Evolutionary conservation across 371 early-diverging fungal genomes (phyloP).

Genomic region (Vairimorpha necatrix): DNA sequence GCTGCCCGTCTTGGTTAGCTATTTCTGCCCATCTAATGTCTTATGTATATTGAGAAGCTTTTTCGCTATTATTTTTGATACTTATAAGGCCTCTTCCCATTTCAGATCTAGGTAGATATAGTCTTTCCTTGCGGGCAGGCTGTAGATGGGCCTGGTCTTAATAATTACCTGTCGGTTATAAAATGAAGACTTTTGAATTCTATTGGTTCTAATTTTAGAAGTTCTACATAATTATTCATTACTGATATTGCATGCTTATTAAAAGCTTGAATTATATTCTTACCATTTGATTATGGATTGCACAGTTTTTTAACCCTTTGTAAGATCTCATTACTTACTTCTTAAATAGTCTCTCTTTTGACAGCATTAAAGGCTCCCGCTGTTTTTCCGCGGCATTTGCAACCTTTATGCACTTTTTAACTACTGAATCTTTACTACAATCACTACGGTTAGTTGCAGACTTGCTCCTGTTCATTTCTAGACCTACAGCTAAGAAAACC

Average conservation of each 20-base stretch:
- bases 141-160: slow-evolving; percentile 2
- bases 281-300: background rate
- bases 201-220: background rate
- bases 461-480: background rate
- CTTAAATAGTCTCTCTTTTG: background rate
- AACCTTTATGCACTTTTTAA: background rate
- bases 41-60: slow-evolving; percentile 2
- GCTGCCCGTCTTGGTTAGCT: slow-evolving; percentile 1
- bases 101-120: background rate
- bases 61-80: slow-evolving; percentile 1
- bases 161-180: slow-evolving; percentile 3
- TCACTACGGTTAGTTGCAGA: background rate
- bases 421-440: background rate
- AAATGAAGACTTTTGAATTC: background rate
- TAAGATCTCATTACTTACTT: background rate
- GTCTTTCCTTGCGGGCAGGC: slow-evolving; percentile 3
- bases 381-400: background rate
- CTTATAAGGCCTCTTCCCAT: slow-evolving; percentile 1
- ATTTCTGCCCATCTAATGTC: background rate
- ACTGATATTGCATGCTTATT: background rate
- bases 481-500: background rate
- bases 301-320: background rate
- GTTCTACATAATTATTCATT: background rate
- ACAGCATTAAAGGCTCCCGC: background rate
- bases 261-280: background rate